These are phyloP conservation scores for Fusarium sp. DNA, from an alignment of 2,329 filamentous ascomycete species.

Conservation along the genomic window DNA sequence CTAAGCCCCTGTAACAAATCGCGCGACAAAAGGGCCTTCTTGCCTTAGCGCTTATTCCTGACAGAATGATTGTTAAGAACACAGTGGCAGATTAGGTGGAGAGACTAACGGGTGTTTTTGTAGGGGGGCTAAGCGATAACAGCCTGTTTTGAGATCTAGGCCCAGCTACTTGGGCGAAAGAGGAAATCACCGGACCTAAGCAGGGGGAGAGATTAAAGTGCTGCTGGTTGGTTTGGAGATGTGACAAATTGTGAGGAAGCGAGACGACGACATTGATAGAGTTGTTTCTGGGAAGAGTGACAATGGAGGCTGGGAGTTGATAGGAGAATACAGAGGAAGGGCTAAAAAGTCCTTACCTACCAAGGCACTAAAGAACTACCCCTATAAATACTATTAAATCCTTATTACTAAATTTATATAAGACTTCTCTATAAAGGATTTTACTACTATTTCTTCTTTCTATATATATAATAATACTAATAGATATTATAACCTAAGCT, in stretches of 20 bases:
- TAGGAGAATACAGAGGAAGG: too few species aligned
- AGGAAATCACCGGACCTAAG: slow-evolving; percentile 30
- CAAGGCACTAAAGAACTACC: too few species aligned
- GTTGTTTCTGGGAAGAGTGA: fast-evolving
- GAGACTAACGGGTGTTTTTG: background rate
- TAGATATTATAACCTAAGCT: too few species aligned
- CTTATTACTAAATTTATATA: too few species aligned
- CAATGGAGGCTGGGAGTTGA: fast-evolving
- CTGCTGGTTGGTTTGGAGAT: background rate
- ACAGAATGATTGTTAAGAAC: background rate
- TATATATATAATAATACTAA: too few species aligned
- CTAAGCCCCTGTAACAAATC: background rate
- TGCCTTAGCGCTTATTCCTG: background rate
- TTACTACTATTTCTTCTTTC: too few species aligned
- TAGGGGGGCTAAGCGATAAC: background rate
- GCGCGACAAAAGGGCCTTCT: slow-evolving; percentile 25
- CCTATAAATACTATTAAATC: too few species aligned
- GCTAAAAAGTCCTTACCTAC: too few species aligned
- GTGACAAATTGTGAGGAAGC: background rate
- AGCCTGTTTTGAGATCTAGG: slow-evolving; percentile 21
- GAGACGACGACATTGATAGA: background rate
- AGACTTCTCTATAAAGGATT: too few species aligned
- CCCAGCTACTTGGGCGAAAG: slow-evolving; percentile 11
- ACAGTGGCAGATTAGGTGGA: fast-evolving
- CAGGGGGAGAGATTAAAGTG: background rate